Evolutionary conservation across 176 grass and related monocot species (phyloP), one percentile per base, ranked within the genome.

Genomic region (Zoysia japonica): DNA sequence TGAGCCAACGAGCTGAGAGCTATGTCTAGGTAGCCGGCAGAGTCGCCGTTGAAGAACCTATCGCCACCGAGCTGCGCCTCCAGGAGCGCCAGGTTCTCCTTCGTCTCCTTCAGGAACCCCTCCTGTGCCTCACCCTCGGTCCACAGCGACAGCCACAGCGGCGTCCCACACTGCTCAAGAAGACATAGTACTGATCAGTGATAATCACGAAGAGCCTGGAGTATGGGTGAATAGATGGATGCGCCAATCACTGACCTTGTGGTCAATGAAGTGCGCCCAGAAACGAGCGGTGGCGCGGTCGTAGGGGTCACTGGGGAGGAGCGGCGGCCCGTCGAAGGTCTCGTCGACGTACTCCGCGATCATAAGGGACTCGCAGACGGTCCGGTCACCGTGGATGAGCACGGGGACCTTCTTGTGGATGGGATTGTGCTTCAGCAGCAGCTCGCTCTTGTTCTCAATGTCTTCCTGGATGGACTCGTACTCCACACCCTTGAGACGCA

Each of bases 341-440:
- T 93, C 87, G 11, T 89, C 90, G 59, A 90, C 17, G 50, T 93
- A 93, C 69, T 93, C 84, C 2, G 85, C 43, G 49, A 89, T 54
- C 56, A 87, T 2, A 13, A 87, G 84, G 0, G 87, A 93, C 81
- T 93, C 84, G 20, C 40, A 63, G 28, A 87, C 13, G 11, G 48
- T 47, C 5, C 12, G 78, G n/a, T 57, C 87, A 16, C 79, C 79
- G 2, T 87, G 84, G 67, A 92, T 59, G 60, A 92, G 76, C 9
- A 92, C 84, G 64, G 90, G 87, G 7, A 92, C 67, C 36, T 89
- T 84, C 71, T 89, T 82, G 72, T 87, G 83, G 6, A 89, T 12
- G 4, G 90, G 87, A 54, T 92, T 92, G 49, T 44, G 57, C 37
- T 5, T 52, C 3, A 92, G 83, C 9, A 92, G 80, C 49, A 86